phyloP scores from a whole-genome alignment of 352 stramenopile genomes.

The Pythium utonaiense region DNA sequence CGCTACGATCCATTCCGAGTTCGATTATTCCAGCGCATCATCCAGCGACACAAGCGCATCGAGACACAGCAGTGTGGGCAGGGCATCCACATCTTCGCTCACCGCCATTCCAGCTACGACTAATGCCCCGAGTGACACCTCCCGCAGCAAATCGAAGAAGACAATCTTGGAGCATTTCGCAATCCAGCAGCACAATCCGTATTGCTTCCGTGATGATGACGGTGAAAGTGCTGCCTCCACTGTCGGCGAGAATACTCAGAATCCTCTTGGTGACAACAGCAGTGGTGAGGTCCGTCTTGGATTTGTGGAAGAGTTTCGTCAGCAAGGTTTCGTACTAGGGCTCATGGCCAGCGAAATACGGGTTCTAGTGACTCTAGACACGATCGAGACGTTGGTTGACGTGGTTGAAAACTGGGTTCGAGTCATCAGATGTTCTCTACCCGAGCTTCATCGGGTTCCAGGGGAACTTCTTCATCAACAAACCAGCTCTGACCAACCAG shows the following conservation, averaged over 20 bases:
- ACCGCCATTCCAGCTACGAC: background rate
- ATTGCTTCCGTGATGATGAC: constrained; percentile 57
- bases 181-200: constrained; percentile 74
- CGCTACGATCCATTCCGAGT: background rate
- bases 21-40: background rate
- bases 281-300: constrained; percentile 17
- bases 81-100: background rate
- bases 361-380: constrained; percentile 55
- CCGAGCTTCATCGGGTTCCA: constrained; percentile 34
- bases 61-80: background rate
- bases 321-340: constrained; percentile 52
- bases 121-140: background rate
- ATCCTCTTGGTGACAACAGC: background rate
- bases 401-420: constrained; percentile 62
- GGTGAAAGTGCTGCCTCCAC: constrained; percentile 2
- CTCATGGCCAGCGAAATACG: constrained; percentile 53
- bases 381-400: constrained; percentile 58
- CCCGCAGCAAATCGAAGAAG: constrained; percentile 37
- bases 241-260: background rate
- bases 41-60: background rate
- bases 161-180: constrained; percentile 72
- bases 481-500: background rate
- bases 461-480: constrained; percentile 4
- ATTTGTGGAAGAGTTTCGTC: constrained; percentile 49
- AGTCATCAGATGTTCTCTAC: constrained; percentile 40